phyloP scores from a whole-genome alignment of 768 basidiomycete genomes.

The Termitomyces heimii region DNA sequence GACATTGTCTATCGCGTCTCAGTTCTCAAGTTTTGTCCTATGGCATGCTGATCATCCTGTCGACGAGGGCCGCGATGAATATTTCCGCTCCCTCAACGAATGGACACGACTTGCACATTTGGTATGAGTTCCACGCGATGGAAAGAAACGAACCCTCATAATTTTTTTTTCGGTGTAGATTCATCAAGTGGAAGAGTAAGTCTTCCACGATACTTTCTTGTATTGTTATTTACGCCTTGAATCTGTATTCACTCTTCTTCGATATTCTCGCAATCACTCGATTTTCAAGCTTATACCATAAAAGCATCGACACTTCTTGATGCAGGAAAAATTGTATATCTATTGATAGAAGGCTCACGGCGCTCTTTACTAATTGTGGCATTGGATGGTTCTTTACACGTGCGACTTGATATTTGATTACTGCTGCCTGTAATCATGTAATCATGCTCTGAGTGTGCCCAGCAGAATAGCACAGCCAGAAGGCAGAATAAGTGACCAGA shows the following conservation, averaged over 20 bases:
- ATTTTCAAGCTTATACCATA: background rate
- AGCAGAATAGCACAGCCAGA: no score
- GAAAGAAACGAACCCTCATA: background rate
- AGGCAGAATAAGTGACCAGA: no score
- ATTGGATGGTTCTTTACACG: background rate
- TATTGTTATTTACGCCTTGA: background rate
- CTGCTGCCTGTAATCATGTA: no score
- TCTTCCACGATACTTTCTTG: background rate
- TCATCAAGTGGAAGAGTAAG: slow-evolving; percentile 5
- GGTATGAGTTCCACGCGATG: slow-evolving; percentile 33
- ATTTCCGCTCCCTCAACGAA: slow-evolving; percentile 59
- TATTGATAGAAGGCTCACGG: background rate
- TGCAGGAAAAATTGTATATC: background rate
- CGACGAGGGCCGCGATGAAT: slow-evolving; percentile 68
- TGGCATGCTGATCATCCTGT: slow-evolving; percentile 74
- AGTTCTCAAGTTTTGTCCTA: slow-evolving; percentile 63
- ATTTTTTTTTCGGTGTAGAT: slow-evolving; percentile 11
- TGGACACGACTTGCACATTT: slow-evolving; percentile 63
- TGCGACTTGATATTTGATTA: background rate
- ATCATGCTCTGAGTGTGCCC: no score
- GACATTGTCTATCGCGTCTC: slow-evolving; percentile 39
- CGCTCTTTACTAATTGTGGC: background rate
- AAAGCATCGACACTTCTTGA: background rate
- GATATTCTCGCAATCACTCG: background rate
- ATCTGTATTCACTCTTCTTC: background rate